Conservation (phyloP, 805 yeast species). For the Zygosaccharomyces rouxii region DNA sequence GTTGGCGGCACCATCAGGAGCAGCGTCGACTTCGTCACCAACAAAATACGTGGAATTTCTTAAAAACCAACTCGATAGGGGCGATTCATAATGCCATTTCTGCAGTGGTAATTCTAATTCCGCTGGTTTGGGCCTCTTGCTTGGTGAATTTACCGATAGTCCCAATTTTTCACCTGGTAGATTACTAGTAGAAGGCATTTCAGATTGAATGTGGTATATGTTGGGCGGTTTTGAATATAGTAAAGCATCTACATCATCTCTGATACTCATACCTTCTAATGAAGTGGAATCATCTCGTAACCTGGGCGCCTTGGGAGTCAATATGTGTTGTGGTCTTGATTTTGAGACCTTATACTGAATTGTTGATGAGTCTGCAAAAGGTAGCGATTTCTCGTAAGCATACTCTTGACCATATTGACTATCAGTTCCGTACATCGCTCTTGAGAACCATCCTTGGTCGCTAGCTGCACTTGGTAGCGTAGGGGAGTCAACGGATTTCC, state of each 20-base stretch:
- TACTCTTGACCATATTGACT: slow-evolving; percentile 4
- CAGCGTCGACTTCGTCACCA: slow-evolving; percentile 3
- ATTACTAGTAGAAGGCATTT: slow-evolving; percentile 14
- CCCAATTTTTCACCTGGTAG: slow-evolving; percentile 2
- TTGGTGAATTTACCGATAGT: slow-evolving; percentile 3
- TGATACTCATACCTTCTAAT: slow-evolving; percentile 4
- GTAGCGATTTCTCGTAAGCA: slow-evolving; percentile 9
- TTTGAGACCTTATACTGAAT: slow-evolving; percentile 22
- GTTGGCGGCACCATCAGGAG: slow-evolving; percentile 7
- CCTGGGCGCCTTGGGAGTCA: slow-evolving; percentile 20
- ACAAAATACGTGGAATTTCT: slow-evolving; percentile 29
- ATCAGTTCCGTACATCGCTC: slow-evolving; percentile 1
- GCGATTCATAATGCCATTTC: slow-evolving; percentile 34
- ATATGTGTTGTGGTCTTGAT: slow-evolving; percentile 16
- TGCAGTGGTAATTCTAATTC: slow-evolving; percentile 1
- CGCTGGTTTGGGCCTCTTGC: slow-evolving; percentile 1
- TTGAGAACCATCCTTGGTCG: slow-evolving; percentile 13
- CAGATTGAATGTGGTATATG: slow-evolving; percentile 22
- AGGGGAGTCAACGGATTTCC: background rate
- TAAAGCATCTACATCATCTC: slow-evolving; percentile 19
- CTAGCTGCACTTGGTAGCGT: background rate
- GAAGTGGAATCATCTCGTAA: slow-evolving; percentile 2
- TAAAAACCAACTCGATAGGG: slow-evolving; percentile 34
- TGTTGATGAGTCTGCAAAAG: slow-evolving; percentile 15
- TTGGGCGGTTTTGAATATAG: slow-evolving; percentile 30